phyloP scores from a whole-genome alignment of 257 asterid species.

The Ballota nigra region DNA sequence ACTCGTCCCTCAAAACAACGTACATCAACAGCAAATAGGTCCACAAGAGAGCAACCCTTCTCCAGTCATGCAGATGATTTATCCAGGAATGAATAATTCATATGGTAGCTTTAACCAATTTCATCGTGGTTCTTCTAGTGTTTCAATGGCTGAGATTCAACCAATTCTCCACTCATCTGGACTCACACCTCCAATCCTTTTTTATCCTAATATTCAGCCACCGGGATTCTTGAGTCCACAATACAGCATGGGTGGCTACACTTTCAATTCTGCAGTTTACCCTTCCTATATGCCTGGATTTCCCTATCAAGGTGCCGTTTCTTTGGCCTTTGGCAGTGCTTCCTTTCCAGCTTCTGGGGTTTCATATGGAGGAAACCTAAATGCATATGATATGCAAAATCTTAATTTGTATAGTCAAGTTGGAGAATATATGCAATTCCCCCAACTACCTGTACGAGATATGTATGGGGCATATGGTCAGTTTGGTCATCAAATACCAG shows the following conservation, averaged over 20 bases:
- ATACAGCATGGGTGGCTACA: conserved; percentile 35
- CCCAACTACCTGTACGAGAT: conserved; percentile 24
- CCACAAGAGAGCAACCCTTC: conserved; percentile 23
- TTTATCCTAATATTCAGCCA: conserved; percentile 33
- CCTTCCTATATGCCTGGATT: conserved; percentile 37
- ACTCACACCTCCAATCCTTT: neutral
- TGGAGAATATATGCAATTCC: conserved; percentile 24
- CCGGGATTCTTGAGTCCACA: conserved; percentile 35
- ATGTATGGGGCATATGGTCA: conserved; percentile 26
- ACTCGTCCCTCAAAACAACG: conserved; percentile 10
- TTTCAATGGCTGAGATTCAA: neutral
- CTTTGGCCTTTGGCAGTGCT: conserved; percentile 20
- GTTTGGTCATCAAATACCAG: conserved; percentile 30
- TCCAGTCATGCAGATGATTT: conserved; percentile 27
- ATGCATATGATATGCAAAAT: conserved; percentile 30
- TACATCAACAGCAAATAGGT: conserved; percentile 24
- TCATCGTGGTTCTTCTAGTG: neutral
- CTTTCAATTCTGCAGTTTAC: conserved; percentile 26
- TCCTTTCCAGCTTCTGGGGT: conserved; percentile 26
- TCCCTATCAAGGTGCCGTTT: conserved; percentile 31
- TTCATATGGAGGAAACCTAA: conserved; percentile 30
- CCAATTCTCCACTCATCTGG: neutral
- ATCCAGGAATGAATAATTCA: conserved; percentile 31
- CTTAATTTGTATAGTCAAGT: conserved; percentile 33
- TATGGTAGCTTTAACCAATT: conserved; percentile 23